Conservation (phyloP, 768 basidiomycete genomes). For the Hericium erinaceus region DNA sequence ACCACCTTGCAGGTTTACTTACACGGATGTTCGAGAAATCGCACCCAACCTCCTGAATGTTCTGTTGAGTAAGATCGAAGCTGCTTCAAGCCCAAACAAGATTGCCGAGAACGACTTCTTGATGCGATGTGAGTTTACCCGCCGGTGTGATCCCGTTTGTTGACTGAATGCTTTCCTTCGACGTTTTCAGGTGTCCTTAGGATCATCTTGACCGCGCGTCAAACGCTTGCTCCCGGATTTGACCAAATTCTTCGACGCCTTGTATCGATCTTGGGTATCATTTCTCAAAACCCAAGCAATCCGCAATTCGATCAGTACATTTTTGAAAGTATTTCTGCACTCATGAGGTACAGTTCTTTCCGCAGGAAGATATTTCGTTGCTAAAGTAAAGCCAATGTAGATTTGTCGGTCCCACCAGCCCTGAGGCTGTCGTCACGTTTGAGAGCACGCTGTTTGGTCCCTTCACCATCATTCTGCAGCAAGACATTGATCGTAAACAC, state of each 20-base stretch:
- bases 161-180: not conserved
- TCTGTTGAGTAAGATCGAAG: slow-evolving; percentile 72
- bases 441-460: slow-evolving; percentile 79
- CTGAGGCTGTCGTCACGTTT: slow-evolving; percentile 59
- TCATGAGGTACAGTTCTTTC: slow-evolving; percentile 58
- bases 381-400: slow-evolving; percentile 26
- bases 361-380: not conserved
- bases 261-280: slow-evolving; percentile 75
- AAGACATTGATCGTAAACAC: slow-evolving; percentile 83
- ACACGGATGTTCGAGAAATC: slow-evolving; percentile 78
- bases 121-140: slow-evolving; percentile 77
- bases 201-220: slow-evolving; percentile 82
- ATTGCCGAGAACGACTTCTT: slow-evolving; percentile 95
- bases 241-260: slow-evolving; percentile 61
- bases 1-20: slow-evolving; percentile 54
- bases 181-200: slow-evolving; percentile 77
- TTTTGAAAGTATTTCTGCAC: slow-evolving; percentile 91
- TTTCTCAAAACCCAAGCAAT: slow-evolving; percentile 95
- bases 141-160: not conserved
- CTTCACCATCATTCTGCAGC: slow-evolving; percentile 79
- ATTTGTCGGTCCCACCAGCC: slow-evolving; percentile 70
- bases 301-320: slow-evolving; percentile 97
- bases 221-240: slow-evolving; percentile 61
- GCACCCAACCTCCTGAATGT: slow-evolving; percentile 66
- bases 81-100: slow-evolving; percentile 75